Evolutionary conservation across 2,329 filamentous ascomycete species (phyloP), one percentile per base, ranked within the genome.

Genomic region (Colletotrichum sp.): DNA sequence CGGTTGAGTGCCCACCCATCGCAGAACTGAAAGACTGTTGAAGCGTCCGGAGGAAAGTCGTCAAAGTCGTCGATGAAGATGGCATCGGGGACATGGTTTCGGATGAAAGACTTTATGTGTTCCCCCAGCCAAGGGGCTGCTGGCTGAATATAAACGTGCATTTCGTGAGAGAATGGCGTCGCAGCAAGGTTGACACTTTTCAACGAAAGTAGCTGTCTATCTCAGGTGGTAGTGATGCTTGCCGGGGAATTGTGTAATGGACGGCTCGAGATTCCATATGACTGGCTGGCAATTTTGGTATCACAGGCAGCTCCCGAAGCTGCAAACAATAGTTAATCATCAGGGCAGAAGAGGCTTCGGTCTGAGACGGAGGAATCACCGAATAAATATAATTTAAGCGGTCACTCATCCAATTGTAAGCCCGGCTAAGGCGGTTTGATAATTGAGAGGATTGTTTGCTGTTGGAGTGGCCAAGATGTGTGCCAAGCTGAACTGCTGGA

Each of bases 1-100:
- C 77, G 77, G 28, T 82, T 84, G 4, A 86, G 75, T 16, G 80
- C 80, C 81, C 82, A 84, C 8, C 84, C 84, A 39, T 85, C 81
- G 52, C 84, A 84, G 32, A 80, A 80, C 44, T 86, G 83, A 22
- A 85, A 83, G 2, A 81, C 75, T 0, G 68, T 76, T 22, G 24
- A 26, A 2, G 78, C 78, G 13, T 80, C 71, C 1, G 71, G 13
- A 0, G 83, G 84, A 6, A 86, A 79, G 1, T 82, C 70, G 1
- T 72, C 73, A 30, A 83, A 79, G 24, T 81, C 72, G 10, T 84
- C 71, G 60, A 83, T 63, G 44, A 81, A 85, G 52, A 80, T 73
- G 6, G 79, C 79, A 8, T 81, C 79, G 0, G 81, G 82, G 0
- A 82, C 79, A 28, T 84, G 81, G 1, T 72, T 72, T 7, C 69